Conservation (phyloP, 768 basidiomycete genomes). For the Pleurotus citrinopileatus region DNA sequence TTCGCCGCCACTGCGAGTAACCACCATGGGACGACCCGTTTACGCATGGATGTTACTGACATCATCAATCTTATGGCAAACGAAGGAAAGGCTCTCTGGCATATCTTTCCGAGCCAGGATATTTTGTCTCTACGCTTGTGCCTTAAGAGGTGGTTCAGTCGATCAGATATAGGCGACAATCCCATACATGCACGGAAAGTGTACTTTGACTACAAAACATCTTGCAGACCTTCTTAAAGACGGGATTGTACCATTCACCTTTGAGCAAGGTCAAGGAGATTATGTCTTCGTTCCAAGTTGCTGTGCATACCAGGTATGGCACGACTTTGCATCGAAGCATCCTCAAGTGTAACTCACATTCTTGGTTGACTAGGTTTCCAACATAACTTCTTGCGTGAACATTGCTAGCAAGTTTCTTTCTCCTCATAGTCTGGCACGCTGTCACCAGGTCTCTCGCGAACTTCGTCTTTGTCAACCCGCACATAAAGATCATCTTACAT, state of each 20-base stretch:
- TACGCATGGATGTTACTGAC: conserved; percentile 73
- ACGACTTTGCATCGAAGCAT: neutral
- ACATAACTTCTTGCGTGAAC: conserved; percentile 7
- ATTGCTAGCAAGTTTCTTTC: conserved; percentile 9
- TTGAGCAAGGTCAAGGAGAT: conserved; percentile 71
- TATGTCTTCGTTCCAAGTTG: conserved; percentile 77
- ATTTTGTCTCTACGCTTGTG: conserved; percentile 54
- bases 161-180: neutral
- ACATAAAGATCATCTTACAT: neutral
- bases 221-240: conserved; percentile 50
- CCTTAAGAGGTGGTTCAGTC: conserved; percentile 27
- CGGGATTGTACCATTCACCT: conserved; percentile 55
- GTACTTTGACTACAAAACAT: conserved; percentile 27
- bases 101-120: conserved; percentile 61
- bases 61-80: conserved; percentile 66
- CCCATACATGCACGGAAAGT: conserved; percentile 6
- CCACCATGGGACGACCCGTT: conserved; percentile 62
- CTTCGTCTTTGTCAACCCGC: neutral
- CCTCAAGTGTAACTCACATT: neutral
- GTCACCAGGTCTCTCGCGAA: neutral
- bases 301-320: conserved; percentile 58
- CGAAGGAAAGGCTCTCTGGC: conserved; percentile 66
- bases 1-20: conserved; percentile 66
- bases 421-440: neutral
- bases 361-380: conserved; percentile 8